Evolutionary conservation across 2,329 filamentous ascomycete species (phyloP), one percentile per base, ranked within the genome.

Genomic region (Pseudopyricularia javanii): DNA sequence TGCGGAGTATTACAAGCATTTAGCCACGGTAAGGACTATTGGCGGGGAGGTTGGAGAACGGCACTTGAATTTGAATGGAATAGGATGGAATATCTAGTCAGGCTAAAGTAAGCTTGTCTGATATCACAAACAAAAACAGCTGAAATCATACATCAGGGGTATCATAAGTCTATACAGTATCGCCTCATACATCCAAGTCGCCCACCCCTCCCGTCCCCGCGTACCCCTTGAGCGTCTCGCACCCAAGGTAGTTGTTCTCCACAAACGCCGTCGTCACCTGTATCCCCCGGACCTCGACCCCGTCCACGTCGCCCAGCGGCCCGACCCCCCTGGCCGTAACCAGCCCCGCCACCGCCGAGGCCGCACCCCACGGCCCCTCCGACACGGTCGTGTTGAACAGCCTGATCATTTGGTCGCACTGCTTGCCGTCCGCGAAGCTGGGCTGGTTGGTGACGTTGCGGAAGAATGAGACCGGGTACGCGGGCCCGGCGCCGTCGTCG

Each of bases 361-460:
- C 62, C 17, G 59, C 62, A 40, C 37, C 9, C n/a, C 15, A 30
- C 52, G 47, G 34, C 24, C 58, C 62, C 28, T 56, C 50, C 17
- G 59, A 62, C 55, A 65, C 56, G 35, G 59, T 58, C 28, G 60
- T 61, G 55, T 63, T 62, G 57, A 65, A 64, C 49, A 68, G 55
- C 14, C 66, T 63, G 48, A 66, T 61, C 60, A 66, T 65, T 50
- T 67, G 65, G 54, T 64, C 62, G 55, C 70, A 66, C 24, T 62
- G 63, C 5, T 68, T 73, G 50, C 76, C 71, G 54, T 65, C 65
- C 47, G 78, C 78, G 9, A 77, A 68, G 1, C 73, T 78, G 66
- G 75, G 74, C 60, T 80, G 77, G 59, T 80, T 80, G 3, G 76
- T 78, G 47, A 76, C 64, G 59, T 78, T 78, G 57, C 65, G 58